Percentiles rank a stretch among this genome's conserved stretches.
These are phyloP conservation scores for Spergularia azorica DNA, from an alignment of 179 eudicot species.

Conservation along the genomic window DNA sequence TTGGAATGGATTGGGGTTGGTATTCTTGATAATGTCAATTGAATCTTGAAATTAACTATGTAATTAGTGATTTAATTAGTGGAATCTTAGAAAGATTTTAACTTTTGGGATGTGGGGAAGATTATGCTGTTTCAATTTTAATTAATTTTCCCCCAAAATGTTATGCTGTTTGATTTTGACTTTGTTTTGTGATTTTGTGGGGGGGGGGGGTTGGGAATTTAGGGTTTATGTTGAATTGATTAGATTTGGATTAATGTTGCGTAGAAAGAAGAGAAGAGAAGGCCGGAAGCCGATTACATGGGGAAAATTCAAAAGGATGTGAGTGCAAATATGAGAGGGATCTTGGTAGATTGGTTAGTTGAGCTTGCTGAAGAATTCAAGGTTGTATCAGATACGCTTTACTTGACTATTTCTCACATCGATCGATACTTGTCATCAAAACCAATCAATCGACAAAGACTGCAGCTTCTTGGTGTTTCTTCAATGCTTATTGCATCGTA, in stretches of 20 bases:
- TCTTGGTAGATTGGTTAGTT: slow-evolving; percentile 51
- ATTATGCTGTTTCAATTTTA: background rate
- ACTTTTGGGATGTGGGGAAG: too few species aligned
- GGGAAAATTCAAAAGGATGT: slow-evolving; percentile 45
- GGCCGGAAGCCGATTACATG: slow-evolving; percentile 40
- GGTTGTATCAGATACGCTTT: slow-evolving; percentile 47
- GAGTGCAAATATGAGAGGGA: slow-evolving; percentile 51
- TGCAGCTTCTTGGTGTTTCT: slow-evolving; percentile 52
- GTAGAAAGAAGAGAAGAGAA: slow-evolving; percentile 43
- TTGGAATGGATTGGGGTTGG: too few species aligned
- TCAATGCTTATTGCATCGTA: slow-evolving; percentile 57
- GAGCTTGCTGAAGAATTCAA: slow-evolving; percentile 55
- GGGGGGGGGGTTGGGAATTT: background rate
- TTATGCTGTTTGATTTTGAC: background rate
- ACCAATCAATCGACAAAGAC: slow-evolving; percentile 38
- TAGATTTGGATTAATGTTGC: slow-evolving; percentile 3
- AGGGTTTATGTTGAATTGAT: slow-evolving; percentile 18
- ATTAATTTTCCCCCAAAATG: background rate
- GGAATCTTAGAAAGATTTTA: too few species aligned
- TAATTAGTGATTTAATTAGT: too few species aligned
- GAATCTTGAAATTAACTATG: too few species aligned
- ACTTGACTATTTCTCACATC: slow-evolving; percentile 41
- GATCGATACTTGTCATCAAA: slow-evolving; percentile 46
- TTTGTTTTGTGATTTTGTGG: background rate
- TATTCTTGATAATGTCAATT: too few species aligned